phyloP scores from a whole-genome alignment of 495 filamentous ascomycete genomes.

The Penicillium cataractarum region DNA sequence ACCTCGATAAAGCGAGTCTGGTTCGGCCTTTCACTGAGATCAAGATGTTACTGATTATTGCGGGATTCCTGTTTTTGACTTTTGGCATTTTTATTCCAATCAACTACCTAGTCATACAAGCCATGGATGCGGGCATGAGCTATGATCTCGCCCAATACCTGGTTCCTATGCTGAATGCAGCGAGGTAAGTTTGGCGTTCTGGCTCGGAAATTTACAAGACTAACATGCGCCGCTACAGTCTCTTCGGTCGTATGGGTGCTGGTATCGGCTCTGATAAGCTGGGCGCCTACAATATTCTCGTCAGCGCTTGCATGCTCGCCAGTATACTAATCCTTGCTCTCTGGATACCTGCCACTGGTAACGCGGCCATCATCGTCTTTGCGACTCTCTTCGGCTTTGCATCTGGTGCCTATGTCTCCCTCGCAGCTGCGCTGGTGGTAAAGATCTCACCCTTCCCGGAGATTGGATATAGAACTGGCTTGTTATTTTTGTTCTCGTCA shows the following conservation, averaged over 20 bases:
- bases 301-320: conserved; percentile 28
- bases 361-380: conserved; percentile 62
- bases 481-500: conserved; percentile 24
- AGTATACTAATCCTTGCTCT: conserved; percentile 52
- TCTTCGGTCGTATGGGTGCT: conserved; percentile 32
- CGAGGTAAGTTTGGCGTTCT: conserved; percentile 42
- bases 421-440: conserved; percentile 40
- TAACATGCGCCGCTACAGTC: conserved; percentile 5
- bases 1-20: conserved; percentile 54
- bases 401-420: conserved; percentile 65
- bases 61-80: conserved; percentile 62
- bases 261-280: conserved; percentile 29
- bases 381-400: conserved; percentile 66
- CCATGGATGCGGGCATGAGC: conserved; percentile 58
- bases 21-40: conserved; percentile 58
- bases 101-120: conserved; percentile 65
- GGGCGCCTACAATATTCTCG: conserved; percentile 34
- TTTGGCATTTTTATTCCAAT: conserved; percentile 72
- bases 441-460: conserved; percentile 32
- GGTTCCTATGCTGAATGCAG: conserved; percentile 69
- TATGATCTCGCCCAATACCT: conserved; percentile 59
- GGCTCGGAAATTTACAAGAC: neutral
- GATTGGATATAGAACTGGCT: conserved; percentile 32
- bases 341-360: conserved; percentile 59
- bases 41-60: conserved; percentile 50